A percentile compares a stretch with the other conserved stretches of the same genome.
These are phyloP conservation scores for Trichosporon asahii DNA, from an alignment of 1,284 basidiomycete genomes.

Conservation along the genomic window DNA sequence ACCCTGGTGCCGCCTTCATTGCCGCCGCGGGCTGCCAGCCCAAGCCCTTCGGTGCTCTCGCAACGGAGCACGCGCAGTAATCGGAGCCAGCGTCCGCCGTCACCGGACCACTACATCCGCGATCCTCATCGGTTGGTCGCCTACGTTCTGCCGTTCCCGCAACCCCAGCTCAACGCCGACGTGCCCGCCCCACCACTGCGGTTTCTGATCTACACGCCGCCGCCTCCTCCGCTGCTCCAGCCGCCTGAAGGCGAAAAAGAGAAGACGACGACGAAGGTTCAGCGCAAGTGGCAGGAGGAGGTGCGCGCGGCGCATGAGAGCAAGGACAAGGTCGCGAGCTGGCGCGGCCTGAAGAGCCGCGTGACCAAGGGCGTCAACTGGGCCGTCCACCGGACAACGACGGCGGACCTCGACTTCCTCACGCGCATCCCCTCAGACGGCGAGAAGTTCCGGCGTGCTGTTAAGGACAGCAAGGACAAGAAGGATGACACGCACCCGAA, in stretches of 20 bases:
- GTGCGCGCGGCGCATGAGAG: conserved; percentile 22
- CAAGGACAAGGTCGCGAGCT: conserved; percentile 16
- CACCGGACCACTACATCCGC: conserved; percentile 23
- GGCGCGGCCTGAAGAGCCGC: conserved; percentile 14
- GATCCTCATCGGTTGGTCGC: conserved; percentile 28
- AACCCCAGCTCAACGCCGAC: neutral
- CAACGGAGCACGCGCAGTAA: neutral
- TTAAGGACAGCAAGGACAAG: neutral
- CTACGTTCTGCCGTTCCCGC: conserved; percentile 27
- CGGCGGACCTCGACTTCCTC: conserved; percentile 27
- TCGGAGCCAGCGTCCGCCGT: neutral
- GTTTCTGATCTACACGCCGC: conserved; percentile 27
- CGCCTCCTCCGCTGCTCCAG: conserved; percentile 25
- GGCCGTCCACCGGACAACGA: conserved; percentile 21
- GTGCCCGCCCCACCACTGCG: conserved; percentile 20
- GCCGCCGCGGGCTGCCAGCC: neutral
- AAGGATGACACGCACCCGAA: neutral
- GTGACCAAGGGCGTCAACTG: conserved; percentile 24
- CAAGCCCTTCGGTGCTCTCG: neutral
- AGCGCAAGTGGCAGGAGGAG: conserved; percentile 28
- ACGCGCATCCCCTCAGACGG: conserved; percentile 24
- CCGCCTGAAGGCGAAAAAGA: conserved; percentile 14
- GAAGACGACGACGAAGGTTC: conserved; percentile 16
- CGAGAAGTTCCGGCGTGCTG: conserved; percentile 2
- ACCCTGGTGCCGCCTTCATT: neutral